Evolutionary conservation across 169 alveolate genomes (phyloP).

Genomic region (Cardiosporidium cionae): DNA sequence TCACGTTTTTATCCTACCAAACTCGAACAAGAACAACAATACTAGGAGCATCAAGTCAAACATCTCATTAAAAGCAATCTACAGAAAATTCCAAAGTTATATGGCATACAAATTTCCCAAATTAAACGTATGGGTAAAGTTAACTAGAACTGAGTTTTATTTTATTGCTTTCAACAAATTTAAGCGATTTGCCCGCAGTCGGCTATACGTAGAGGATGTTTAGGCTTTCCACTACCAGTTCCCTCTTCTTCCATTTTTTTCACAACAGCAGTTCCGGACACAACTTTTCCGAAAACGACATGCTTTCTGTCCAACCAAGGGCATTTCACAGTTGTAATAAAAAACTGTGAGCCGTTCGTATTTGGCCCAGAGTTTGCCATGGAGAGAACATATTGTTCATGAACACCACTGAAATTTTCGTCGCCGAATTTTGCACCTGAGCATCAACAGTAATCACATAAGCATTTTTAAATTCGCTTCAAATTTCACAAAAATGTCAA

Average conservation of each 20-base stretch:
- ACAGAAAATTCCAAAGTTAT: too few relatives aligned
- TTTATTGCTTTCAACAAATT: too few relatives aligned
- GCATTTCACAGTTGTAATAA: slow-evolving; percentile 92
- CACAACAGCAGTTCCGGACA: slow-evolving; percentile 80
- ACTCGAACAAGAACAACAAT: too few relatives aligned
- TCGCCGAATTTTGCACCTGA: slow-evolving; percentile 82
- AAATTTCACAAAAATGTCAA: too few relatives aligned
- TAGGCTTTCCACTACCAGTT: slow-evolving; percentile 75
- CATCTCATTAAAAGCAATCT: too few relatives aligned
- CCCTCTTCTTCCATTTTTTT: slow-evolving; percentile 85
- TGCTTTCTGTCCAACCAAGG: slow-evolving; percentile 96
- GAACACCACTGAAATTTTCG: slow-evolving; percentile 86
- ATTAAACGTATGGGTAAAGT: too few relatives aligned
- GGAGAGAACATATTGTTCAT: slow-evolving; percentile 84
- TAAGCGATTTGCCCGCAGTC: slow-evolving; percentile 80
- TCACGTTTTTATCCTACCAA: too few relatives aligned
- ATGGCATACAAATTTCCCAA: too few relatives aligned
- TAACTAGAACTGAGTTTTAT: too few relatives aligned
- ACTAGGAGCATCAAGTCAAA: too few relatives aligned
- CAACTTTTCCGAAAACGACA: slow-evolving; percentile 96
- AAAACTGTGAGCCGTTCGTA: slow-evolving; percentile 95
- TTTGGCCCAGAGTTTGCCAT: slow-evolving; percentile 92
- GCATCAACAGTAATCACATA: not conserved
- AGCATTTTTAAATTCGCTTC: too few relatives aligned
- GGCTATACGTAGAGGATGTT: slow-evolving; percentile 69